These are phyloP conservation scores for Fraxinus quadrangulata DNA, from an alignment of 257 asterid species.

Conservation along the genomic window DNA sequence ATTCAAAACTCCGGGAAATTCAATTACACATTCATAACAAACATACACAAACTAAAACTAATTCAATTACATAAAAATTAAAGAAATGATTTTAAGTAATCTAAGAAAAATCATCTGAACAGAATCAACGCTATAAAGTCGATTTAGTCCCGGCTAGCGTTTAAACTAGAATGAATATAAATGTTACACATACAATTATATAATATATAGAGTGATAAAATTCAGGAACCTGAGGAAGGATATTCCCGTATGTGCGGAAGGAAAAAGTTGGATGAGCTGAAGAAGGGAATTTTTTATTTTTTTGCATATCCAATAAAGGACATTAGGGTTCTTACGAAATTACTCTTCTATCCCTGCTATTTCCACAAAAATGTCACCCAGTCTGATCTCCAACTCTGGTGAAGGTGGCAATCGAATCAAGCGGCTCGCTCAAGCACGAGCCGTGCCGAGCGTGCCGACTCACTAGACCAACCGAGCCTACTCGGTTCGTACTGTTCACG, in stretches of 20 bases:
- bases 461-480: too few relatives aligned
- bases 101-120: background rate
- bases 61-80: background rate
- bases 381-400: too few relatives aligned
- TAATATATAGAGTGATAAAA: background rate
- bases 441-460: too few relatives aligned
- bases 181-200: background rate
- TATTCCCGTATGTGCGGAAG: background rate
- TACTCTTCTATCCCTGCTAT: background rate
- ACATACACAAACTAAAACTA: background rate
- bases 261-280: background rate
- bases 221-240: background rate
- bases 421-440: too few relatives aligned
- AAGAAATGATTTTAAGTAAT: background rate
- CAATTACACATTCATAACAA: background rate
- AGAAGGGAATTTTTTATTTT: background rate
- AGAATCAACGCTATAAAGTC: background rate
- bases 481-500: too few relatives aligned
- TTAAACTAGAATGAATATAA: background rate
- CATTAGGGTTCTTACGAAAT: background rate
- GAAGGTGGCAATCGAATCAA: too few relatives aligned
- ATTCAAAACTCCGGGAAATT: background rate
- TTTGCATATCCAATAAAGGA: background rate
- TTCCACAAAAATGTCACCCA: background rate
- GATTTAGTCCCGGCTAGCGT: too few relatives aligned